Evolutionary conservation across 192 early-diverging fungal species (phyloP).

Genomic region (Gigaspora rosea): DNA sequence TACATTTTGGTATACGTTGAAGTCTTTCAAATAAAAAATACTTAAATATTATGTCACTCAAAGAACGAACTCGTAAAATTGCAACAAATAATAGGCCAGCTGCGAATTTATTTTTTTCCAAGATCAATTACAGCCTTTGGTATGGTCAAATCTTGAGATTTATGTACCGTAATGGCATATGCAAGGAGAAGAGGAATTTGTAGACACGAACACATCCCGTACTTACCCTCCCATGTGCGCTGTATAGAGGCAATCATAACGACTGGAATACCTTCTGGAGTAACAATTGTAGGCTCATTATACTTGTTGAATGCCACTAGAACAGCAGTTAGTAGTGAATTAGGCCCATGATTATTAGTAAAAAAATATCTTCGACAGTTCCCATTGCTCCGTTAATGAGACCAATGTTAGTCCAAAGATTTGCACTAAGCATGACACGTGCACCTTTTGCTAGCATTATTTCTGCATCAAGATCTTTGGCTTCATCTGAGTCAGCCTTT

Average conservation of each 20-base stretch:
- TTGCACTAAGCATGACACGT: background rate
- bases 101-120: too few relatives aligned
- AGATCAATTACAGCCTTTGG: too few relatives aligned
- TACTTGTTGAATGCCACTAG: background rate
- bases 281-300: background rate
- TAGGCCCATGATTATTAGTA: too few relatives aligned
- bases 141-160: too few relatives aligned
- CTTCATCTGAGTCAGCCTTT: background rate
- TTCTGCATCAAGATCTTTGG: background rate
- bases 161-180: background rate
- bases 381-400: background rate
- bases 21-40: too few relatives aligned
- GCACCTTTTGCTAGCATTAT: background rate
- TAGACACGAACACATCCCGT: background rate
- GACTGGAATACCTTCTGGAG: background rate
- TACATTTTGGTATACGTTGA: too few relatives aligned
- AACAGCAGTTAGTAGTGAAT: background rate
- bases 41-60: too few relatives aligned
- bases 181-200: background rate
- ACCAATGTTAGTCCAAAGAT: background rate
- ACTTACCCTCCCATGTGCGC: background rate
- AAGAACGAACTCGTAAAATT: too few relatives aligned
- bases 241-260: background rate
- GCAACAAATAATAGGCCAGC: too few relatives aligned
- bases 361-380: background rate